Evolutionary conservation across 129 eudicot species (phyloP), one percentile per base, ranked within the genome.

Genomic region (Rutidosis leptorrhynchoides): DNA sequence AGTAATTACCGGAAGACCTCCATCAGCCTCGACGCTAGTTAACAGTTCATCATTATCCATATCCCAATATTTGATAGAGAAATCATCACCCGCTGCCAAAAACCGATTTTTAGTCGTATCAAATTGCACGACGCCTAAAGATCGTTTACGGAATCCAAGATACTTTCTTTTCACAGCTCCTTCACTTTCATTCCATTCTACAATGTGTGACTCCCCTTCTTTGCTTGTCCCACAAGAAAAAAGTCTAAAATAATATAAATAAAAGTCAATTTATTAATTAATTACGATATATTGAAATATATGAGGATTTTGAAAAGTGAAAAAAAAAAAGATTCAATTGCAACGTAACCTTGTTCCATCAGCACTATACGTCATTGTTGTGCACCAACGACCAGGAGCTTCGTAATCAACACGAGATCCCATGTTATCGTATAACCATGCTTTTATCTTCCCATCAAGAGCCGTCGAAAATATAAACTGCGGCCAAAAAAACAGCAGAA

Each of bases 121-220:
- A 9, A 85, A 85, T 40, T 79, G 85, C 76, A 85, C 82, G 67
- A 82, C 69, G 7, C 77, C 85, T 51, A 74, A 71, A 11, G 92
- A 80, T 59, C 77, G 64, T 68, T 74, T 80, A 68, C 81, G 42
- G 46, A 85, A 85, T 14, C 87, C 87, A 21, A 29, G 64, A 65
- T 77, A 77, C 1, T 64, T 77, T 76, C 87, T 74, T 64, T 65
- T 40, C 63, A 82, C 71, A 15, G 73, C 64, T 63, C 85, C 85
- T 70, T 85, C 88, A 64, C 78, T 80, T 56, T 82, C 81, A n/a
- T 82, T 79, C 92, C 87, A 85, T 61, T 85, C 92, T 32, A 85
- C 85, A 22, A 85, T 61, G 72, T 68, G 75, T 3, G 92, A 82
- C 25, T 77, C 87, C 67, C 88, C 88, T 21, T 82, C 74, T 82